Evolutionary conservation across 2,329 filamentous ascomycete species (phyloP), one percentile per base, ranked within the genome.

Genomic region (Fusarium scirpi): DNA sequence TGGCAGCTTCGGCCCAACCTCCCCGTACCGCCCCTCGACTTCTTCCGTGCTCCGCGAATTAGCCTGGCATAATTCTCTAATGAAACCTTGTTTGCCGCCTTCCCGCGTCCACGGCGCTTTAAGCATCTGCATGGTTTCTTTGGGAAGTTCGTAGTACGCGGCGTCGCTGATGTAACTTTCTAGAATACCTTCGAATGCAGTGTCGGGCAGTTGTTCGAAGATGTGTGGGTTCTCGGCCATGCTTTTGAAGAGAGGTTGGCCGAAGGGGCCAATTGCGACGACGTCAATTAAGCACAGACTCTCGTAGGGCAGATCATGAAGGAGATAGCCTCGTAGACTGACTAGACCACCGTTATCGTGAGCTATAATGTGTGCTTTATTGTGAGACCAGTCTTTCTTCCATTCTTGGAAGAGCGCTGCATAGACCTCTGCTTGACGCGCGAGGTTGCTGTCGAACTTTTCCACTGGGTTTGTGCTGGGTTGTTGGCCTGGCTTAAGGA

Each of bases 261-360:
- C 82, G 40, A 81, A 84, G 0, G 83, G 82, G 0, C 82, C 79
- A 0, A 84, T 73, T 0, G 80, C 78, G 6, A 84, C 83, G 0
- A 83, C 82, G 41, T 85, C 79, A 22, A 83, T 77, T 1, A 85
- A 74, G 32, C 81, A 80, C 2, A 85, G 73, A 34, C 79, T 82
- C 4, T 72, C 75, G 61, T 80, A 84, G 0, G 78, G 60, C 13
- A 76, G 77, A 5, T 67, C 74, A 53, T 84, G 81, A 0, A 83
- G 47, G 0, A 85, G 67, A 52, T 81, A 74, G 0, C 78, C 78
- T 4, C 82, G 78, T 8, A 85, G 51, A 22, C 76, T 77, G 44
- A 84, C 78, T 12, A 83, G 60, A 0, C 83, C 83, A 2, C 77
- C 83, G 38, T 84, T 80, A 30, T 85, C 83, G 61, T 85, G 83